Conservation (phyloP, 2,329 filamentous ascomycete species). For the Penicillium olsonii region DNA sequence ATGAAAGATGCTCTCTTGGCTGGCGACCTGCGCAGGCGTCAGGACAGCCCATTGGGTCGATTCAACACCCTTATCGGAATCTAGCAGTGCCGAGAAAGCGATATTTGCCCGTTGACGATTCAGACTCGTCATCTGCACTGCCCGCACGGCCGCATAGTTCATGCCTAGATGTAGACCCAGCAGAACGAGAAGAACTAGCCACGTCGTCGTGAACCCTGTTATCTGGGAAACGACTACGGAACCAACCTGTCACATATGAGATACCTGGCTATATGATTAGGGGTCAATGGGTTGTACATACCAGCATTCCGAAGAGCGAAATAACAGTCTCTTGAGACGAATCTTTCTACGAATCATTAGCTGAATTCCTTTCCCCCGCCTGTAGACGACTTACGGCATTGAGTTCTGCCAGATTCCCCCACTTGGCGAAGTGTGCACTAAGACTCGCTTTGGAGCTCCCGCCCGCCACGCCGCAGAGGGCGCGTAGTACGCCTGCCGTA, state of each 20-base stretch:
- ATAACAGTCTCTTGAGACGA: constrained; percentile 95
- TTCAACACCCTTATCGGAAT: constrained; percentile 29
- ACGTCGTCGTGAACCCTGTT: constrained; percentile 70
- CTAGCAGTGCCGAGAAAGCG: constrained; percentile 62
- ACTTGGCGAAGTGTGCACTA: constrained; percentile 85
- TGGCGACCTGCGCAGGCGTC: constrained; percentile 65
- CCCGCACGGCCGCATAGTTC: constrained; percentile 82
- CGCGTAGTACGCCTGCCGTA: constrained; percentile 61
- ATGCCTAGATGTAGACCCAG: constrained; percentile 76
- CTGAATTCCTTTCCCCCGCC: constrained; percentile 2
- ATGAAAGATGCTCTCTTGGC: constrained; percentile 60
- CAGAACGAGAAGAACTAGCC: constrained; percentile 69
- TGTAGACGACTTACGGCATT: constrained; percentile 66
- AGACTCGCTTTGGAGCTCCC: constrained; percentile 88
- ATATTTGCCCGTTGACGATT: constrained; percentile 86
- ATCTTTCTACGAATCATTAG: constrained; percentile 61
- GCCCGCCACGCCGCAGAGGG: constrained; percentile 85
- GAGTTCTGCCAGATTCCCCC: constrained; percentile 85
- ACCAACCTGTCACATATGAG: constrained; percentile 56
- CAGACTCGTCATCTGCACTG: constrained; percentile 79
- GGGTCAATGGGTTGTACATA: constrained; percentile 34
- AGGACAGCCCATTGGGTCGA: constrained; percentile 36
- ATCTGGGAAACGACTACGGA: constrained; percentile 78
- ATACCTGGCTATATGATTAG: background rate
- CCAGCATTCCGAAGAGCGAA: constrained; percentile 81